phyloP scores from a whole-genome alignment of 371 early-diverging fungal genomes.

The Saksenaea oblongispora region DNA sequence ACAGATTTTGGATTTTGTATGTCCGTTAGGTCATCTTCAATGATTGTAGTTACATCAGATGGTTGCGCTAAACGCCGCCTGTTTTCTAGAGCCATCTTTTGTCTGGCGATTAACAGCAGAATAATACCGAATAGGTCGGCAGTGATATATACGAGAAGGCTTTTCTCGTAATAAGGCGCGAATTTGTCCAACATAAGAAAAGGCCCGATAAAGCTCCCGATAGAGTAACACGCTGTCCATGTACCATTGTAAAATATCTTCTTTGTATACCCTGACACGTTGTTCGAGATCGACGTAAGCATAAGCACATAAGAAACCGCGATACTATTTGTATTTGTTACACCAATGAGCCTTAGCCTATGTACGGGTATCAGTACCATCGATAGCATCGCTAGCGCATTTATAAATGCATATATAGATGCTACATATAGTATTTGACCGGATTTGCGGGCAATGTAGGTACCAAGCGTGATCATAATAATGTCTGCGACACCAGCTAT shows the following conservation, averaged over 20 bases:
- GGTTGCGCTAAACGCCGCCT: background rate
- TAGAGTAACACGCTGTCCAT: slow-evolving; percentile 23
- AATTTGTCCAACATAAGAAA: slow-evolving; percentile 24
- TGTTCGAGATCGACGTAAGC: slow-evolving; percentile 26
- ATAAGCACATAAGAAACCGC: slow-evolving; percentile 20
- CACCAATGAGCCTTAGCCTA: slow-evolving; percentile 25
- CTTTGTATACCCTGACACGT: slow-evolving; percentile 35
- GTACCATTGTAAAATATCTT: slow-evolving; percentile 25
- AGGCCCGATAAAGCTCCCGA: slow-evolving; percentile 26
- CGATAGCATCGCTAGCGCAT: slow-evolving; percentile 24
- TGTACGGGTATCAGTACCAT: slow-evolving; percentile 22
- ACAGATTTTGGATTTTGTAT: slow-evolving; percentile 32
- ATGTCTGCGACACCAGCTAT: slow-evolving; percentile 30
- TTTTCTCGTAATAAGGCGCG: slow-evolving; percentile 30
- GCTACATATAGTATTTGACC: slow-evolving; percentile 23
- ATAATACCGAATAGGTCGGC: slow-evolving; percentile 20
- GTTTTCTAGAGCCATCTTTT: slow-evolving; percentile 19
- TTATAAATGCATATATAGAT: slow-evolving; percentile 6
- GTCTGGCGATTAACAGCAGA: slow-evolving; percentile 19
- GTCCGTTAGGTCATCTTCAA: slow-evolving; percentile 35
- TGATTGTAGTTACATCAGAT: slow-evolving; percentile 9
- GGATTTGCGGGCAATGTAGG: slow-evolving; percentile 14
- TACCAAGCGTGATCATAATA: slow-evolving; percentile 22
- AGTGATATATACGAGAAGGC: slow-evolving; percentile 25
- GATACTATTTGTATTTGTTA: slow-evolving; percentile 25